These are phyloP conservation scores for Ministeria vibrans DNA, from an alignment of 78 protist genomes.

Conservation along the genomic window DNA sequence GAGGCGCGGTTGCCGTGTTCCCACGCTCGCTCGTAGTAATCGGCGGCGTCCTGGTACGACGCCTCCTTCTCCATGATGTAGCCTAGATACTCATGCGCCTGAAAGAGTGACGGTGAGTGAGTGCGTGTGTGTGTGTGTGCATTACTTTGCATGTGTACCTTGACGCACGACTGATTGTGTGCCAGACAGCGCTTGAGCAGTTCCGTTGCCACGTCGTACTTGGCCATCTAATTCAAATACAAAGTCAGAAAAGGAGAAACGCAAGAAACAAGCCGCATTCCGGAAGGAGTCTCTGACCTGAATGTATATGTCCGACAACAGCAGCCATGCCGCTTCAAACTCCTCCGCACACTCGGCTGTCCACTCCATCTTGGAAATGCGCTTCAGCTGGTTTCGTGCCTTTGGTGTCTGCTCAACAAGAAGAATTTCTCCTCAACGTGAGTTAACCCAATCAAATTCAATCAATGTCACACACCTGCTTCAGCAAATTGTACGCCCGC, in stretches of 20 bases:
- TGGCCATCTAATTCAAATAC: conserved; percentile 17
- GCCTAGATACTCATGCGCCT: conserved; percentile 68
- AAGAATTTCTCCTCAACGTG: too few species aligned
- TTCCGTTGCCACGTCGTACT: conserved; percentile 61
- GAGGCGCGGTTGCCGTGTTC: conserved; percentile 5
- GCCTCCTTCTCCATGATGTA: conserved; percentile 58
- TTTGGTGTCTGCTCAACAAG: conserved; percentile 44
- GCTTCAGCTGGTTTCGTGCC: conserved; percentile 61
- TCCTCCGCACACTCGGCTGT: conserved; percentile 42
- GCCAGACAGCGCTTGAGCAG: conserved; percentile 26
- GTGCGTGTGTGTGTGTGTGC: too few species aligned
- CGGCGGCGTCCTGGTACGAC: conserved; percentile 52
- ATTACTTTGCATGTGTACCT: too few species aligned
- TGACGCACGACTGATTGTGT: conserved; percentile 36
- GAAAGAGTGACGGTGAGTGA: too few species aligned
- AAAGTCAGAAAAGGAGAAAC: background rate
- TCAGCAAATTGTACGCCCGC: conserved; percentile 23
- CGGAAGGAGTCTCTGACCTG: background rate
- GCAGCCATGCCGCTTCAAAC: conserved; percentile 52
- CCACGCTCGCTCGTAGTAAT: conserved; percentile 69
- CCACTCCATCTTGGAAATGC: conserved; percentile 42
- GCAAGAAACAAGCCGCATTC: background rate
- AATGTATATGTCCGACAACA: conserved; percentile 62
- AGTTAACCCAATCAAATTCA: too few species aligned
- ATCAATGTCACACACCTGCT: too few species aligned